Conservation (phyloP, 1,284 basidiomycete genomes). For the Moesziomyces antarcticus region DNA sequence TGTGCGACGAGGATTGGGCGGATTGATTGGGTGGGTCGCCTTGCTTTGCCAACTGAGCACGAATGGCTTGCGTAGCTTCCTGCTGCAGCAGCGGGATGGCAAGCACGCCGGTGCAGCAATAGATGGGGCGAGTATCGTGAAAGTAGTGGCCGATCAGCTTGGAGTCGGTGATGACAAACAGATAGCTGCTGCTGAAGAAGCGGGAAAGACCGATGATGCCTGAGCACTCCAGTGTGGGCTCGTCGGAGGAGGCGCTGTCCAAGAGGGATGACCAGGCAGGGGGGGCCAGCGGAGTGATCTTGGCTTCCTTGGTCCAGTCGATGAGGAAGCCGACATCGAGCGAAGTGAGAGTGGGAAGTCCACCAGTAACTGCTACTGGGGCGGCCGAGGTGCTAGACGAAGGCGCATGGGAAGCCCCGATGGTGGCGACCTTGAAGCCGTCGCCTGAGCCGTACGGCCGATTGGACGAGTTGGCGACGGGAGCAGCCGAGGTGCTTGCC, state of each 20-base stretch:
- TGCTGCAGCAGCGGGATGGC: slow-evolving; percentile 51
- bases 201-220: slow-evolving; percentile 51
- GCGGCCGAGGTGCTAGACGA: slow-evolving; percentile 10
- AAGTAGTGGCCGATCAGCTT: slow-evolving; percentile 54
- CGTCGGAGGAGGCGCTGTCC: slow-evolving; percentile 11
- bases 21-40: background rate
- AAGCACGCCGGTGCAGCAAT: slow-evolving; percentile 52
- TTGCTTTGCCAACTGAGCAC: slow-evolving; percentile 23
- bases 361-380: slow-evolving; percentile 6
- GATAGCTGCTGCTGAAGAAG: slow-evolving; percentile 58
- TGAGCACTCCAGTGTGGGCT: slow-evolving; percentile 26
- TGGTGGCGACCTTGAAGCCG: slow-evolving; percentile 38
- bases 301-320: slow-evolving; percentile 40
- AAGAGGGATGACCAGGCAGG: slow-evolving; percentile 17
- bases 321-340: slow-evolving; percentile 41
- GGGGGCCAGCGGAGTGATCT: slow-evolving; percentile 23
- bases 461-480: slow-evolving; percentile 1
- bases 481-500: slow-evolving; percentile 11
- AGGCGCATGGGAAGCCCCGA: slow-evolving; percentile 18
- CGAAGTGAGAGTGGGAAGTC: slow-evolving; percentile 16
- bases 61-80: slow-evolving; percentile 36
- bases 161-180: slow-evolving; percentile 58
- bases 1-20: background rate
- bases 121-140: slow-evolving; percentile 50
- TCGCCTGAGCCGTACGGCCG: slow-evolving; percentile 37